These are phyloP conservation scores for Colletotrichum sp. DNA, from an alignment of 2,329 filamentous ascomycete species.

Conservation along the genomic window DNA sequence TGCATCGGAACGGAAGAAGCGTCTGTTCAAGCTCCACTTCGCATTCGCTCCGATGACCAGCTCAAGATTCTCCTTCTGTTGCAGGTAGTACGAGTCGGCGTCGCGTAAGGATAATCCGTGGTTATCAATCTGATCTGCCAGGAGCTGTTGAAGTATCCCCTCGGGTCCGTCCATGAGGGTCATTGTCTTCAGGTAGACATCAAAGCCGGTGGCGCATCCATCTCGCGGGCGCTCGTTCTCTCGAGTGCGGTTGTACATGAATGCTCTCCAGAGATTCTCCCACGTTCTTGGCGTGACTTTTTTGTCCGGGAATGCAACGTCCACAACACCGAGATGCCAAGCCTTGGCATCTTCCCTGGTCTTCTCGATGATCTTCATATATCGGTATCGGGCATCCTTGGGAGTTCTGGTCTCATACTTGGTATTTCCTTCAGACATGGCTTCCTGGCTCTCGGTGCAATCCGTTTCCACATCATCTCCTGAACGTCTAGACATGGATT, in stretches of 20 bases:
- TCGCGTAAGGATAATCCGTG: neutral
- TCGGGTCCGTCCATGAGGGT: neutral
- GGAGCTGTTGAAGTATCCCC: neutral
- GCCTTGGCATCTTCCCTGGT: neutral
- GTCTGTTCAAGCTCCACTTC: neutral
- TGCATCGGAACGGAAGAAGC: constrained; percentile 3
- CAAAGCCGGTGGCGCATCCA: neutral
- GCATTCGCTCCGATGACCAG: neutral
- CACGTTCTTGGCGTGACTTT: neutral
- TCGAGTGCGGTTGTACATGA: constrained; percentile 5
- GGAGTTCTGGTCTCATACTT: neutral
- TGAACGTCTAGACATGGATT: neutral
- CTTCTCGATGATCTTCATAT: neutral
- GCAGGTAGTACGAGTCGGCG: neutral
- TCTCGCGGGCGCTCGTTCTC: neutral
- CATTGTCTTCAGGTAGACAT: neutral
- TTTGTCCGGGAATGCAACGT: constrained; percentile 5
- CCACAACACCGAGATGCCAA: neutral
- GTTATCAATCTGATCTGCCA: neutral
- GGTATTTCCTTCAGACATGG: accelerated
- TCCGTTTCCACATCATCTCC: accelerated
- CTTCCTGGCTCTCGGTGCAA: accelerated
- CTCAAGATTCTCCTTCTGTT: neutral
- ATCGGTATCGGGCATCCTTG: neutral
- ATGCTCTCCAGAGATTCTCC: constrained; percentile 11